Evolutionary conservation across 495 filamentous ascomycete species (phyloP), one percentile per base, ranked within the genome.

Genomic region (Mycothermus thermophilus): DNA sequence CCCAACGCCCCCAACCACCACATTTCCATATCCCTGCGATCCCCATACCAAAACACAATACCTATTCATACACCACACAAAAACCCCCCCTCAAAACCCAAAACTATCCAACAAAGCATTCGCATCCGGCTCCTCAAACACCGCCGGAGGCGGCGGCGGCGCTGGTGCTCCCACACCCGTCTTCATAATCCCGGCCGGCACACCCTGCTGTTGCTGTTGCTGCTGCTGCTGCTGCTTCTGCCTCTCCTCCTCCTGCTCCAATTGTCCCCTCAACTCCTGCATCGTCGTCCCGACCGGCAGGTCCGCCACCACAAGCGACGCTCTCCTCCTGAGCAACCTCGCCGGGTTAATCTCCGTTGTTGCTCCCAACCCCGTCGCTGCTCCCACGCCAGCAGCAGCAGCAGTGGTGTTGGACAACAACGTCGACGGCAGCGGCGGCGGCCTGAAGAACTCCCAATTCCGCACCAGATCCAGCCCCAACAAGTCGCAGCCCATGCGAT

Each of bases 401-500:
- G n/a, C n/a, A n/a, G n/a, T n/a, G n/a, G n/a, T n/a, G n/a, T n/a
- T n/a, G n/a, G n/a, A n/a, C n/a, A n/a, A n/a, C n/a, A n/a, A n/a
- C n/a, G n/a, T n/a, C n/a, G n/a, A n/a, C 22, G 22, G 6, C 22
- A 25, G 6, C 22, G 6, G 6, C 22, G 22, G 6, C 5, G 65
- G 66, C 5, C 59, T 59, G 29, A 93, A 62, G 59, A 93, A 93
- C 47, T 86, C 79, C 87, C 87, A 95, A 47, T 81, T 85, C 5
- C 79, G 72, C 5, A 86, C 81, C 9, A 88, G 54, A 44, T 93
- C 84, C 8, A 97, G 60, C 8, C 92, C 90, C 2, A 95, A 71
- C n/a, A 94, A 47, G 51, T 93, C 88, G 47, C 90, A 93, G 9
- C 90, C 90, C 92, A 96, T 96, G 1, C 92, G 75, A 51, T 83